Conservation (phyloP, 2,329 filamentous ascomycete species). For the Penicillium italicum region DNA sequence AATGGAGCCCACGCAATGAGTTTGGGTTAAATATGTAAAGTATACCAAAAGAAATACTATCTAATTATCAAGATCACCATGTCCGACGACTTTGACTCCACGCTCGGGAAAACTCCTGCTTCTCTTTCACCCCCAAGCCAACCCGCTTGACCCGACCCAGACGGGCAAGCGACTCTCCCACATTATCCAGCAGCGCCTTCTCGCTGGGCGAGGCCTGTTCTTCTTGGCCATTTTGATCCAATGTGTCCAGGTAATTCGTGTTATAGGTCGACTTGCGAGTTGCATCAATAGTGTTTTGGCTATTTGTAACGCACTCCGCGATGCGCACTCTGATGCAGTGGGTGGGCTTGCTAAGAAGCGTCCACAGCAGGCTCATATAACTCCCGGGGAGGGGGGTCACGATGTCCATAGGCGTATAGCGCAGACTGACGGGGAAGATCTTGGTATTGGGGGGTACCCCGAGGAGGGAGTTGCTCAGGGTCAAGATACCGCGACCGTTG, state of each 20-base stretch:
- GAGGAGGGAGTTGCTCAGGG: slow-evolving; percentile 73
- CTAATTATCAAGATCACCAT: slow-evolving; percentile 21
- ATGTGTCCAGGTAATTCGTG: slow-evolving; percentile 47
- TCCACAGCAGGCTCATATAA: slow-evolving; percentile 76
- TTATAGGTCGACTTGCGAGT: slow-evolving; percentile 36
- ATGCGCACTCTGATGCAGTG: slow-evolving; percentile 90
- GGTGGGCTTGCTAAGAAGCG: slow-evolving; percentile 74
- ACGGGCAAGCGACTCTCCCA: slow-evolving; percentile 82
- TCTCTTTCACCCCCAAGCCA: slow-evolving; percentile 76
- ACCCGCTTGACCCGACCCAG: slow-evolving; percentile 86
- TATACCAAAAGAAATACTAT: background rate
- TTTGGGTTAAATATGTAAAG: background rate
- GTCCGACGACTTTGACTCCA: slow-evolving; percentile 52
- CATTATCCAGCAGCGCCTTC: slow-evolving; percentile 67
- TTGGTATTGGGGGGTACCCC: slow-evolving; percentile 63
- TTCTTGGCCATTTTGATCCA: slow-evolving; percentile 39
- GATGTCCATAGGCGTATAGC: slow-evolving; percentile 84
- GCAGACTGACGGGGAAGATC: slow-evolving; percentile 86
- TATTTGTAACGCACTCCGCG: slow-evolving; percentile 61
- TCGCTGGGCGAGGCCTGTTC: slow-evolving; percentile 53
- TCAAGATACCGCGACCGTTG: slow-evolving; percentile 85
- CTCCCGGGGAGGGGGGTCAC: slow-evolving; percentile 81
- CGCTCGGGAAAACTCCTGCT: slow-evolving; percentile 73
- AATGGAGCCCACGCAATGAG: background rate
- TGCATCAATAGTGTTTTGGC: slow-evolving; percentile 26